Evolutionary conservation across 768 basidiomycete species (phyloP).

Genomic region (Amanita rubescens): DNA sequence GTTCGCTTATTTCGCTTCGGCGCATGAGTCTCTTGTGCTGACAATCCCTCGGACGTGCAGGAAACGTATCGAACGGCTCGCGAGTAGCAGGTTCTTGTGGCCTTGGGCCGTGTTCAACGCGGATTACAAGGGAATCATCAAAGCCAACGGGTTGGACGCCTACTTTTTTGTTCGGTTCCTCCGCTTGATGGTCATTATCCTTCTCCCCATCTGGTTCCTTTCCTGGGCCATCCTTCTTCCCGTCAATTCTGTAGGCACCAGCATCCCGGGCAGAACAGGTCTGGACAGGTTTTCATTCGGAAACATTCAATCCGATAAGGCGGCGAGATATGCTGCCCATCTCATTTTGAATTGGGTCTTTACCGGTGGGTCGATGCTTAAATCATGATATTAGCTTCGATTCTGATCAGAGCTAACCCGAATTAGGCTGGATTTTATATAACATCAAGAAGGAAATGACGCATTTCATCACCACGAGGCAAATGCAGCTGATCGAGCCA

Average conservation of each 20-base stretch:
- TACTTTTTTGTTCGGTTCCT: constrained; percentile 92
- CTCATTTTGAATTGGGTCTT: constrained; percentile 69
- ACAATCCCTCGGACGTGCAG: constrained; percentile 23
- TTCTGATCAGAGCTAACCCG: neutral
- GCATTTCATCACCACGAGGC: constrained; percentile 73
- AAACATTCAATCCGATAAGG: constrained; percentile 49
- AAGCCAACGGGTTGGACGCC: constrained; percentile 78
- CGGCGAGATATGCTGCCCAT: constrained; percentile 68
- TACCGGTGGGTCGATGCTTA: constrained; percentile 46
- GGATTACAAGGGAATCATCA: constrained; percentile 54
- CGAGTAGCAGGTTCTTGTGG: constrained; percentile 51
- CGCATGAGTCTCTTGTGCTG: neutral
- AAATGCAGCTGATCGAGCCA: constrained; percentile 71
- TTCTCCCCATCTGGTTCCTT: constrained; percentile 87
- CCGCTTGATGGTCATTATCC: constrained; percentile 72
- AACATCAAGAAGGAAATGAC: constrained; percentile 76
- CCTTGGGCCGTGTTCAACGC: constrained; percentile 54
- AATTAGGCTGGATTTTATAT: constrained; percentile 76
- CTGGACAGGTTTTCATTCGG: constrained; percentile 77
- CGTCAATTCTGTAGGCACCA: constrained; percentile 48
- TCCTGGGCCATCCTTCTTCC: constrained; percentile 87
- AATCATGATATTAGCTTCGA: neutral
- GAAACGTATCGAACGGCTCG: constrained; percentile 51
- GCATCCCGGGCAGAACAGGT: constrained; percentile 36
- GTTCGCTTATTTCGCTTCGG: too few relatives aligned